phyloP scores from a whole-genome alignment of 2,329 filamentous ascomycete genomes.

The Didymella keratinophila region DNA sequence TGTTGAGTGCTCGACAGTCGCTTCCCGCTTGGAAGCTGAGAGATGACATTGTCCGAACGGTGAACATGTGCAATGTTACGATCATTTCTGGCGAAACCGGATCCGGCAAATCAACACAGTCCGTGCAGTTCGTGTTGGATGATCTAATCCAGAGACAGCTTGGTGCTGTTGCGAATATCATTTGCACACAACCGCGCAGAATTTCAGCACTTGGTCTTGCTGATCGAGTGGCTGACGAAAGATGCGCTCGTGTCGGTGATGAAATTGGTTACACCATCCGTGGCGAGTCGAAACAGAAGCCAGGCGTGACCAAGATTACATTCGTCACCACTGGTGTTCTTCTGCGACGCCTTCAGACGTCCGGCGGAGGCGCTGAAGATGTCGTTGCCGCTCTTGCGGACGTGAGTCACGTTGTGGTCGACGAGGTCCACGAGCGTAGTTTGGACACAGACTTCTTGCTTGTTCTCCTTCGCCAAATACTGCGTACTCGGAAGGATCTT shows the following conservation, averaged over 20 bases:
- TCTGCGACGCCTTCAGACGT: slow-evolving; percentile 87
- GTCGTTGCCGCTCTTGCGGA: slow-evolving; percentile 83
- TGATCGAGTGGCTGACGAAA: slow-evolving; percentile 91
- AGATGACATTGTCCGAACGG: slow-evolving; percentile 77
- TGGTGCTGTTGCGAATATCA: slow-evolving; percentile 82
- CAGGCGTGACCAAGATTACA: slow-evolving; percentile 81
- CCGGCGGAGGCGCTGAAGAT: slow-evolving; percentile 79
- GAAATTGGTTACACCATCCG: slow-evolving; percentile 93
- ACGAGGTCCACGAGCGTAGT: slow-evolving; percentile 95
- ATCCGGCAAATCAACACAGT: slow-evolving; percentile 96
- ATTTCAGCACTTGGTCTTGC: slow-evolving; percentile 94
- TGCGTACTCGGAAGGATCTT: slow-evolving; percentile 76
- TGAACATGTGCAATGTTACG: slow-evolving; percentile 82
- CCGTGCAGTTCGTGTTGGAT: slow-evolving; percentile 93
- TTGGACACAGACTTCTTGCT: slow-evolving; percentile 94
- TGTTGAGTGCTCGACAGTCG: slow-evolving; percentile 74
- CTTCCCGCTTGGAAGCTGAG: slow-evolving; percentile 89
- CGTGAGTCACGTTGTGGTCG: slow-evolving; percentile 92
- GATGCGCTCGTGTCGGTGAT: slow-evolving; percentile 80
- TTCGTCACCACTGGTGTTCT: slow-evolving; percentile 97
- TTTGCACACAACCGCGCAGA: slow-evolving; percentile 93
- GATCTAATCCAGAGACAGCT: slow-evolving; percentile 81
- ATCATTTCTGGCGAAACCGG: slow-evolving; percentile 98
- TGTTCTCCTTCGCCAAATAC: slow-evolving; percentile 82
- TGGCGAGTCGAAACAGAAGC: slow-evolving; percentile 80